These are phyloP conservation scores for Aspergillus tanneri DNA, from an alignment of 2,329 filamentous ascomycete genomes.

Conservation along the genomic window DNA sequence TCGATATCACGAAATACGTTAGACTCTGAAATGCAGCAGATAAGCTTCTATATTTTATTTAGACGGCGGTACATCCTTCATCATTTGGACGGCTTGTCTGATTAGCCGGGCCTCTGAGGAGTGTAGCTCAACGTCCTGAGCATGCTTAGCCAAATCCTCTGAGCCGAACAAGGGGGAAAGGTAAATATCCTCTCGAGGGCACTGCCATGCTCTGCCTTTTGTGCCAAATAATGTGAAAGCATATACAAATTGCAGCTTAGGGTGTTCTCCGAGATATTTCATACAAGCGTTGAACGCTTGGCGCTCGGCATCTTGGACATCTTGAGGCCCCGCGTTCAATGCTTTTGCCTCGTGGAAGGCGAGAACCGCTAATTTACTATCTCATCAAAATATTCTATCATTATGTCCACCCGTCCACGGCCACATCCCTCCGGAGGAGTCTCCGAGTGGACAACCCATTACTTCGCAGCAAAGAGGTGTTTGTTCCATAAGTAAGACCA, in stretches of 20 bases:
- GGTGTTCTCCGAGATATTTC: constrained; percentile 1
- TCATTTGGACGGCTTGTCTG: neutral
- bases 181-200: neutral
- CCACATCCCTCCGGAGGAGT: neutral
- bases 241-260: neutral
- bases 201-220: constrained; percentile 1
- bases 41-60: neutral
- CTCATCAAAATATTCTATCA: constrained; percentile 1
- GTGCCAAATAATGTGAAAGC: constrained; percentile 7
- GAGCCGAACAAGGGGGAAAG: neutral
- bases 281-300: constrained; percentile 1
- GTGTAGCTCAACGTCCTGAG: constrained; percentile 3
- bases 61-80: neutral
- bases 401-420: constrained; percentile 3
- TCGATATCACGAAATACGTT: neutral
- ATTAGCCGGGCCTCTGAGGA: neutral
- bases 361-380: neutral
- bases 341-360: constrained; percentile 3
- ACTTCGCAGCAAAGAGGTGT: constrained; percentile 1
- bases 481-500: constrained; percentile 1
- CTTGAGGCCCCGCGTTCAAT: neutral
- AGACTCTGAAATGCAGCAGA: neutral
- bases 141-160: neutral
- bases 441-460: neutral
- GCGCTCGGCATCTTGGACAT: neutral